These are phyloP conservation scores for Penicillium lividum DNA, from an alignment of 495 filamentous ascomycete species.

Conservation along the genomic window DNA sequence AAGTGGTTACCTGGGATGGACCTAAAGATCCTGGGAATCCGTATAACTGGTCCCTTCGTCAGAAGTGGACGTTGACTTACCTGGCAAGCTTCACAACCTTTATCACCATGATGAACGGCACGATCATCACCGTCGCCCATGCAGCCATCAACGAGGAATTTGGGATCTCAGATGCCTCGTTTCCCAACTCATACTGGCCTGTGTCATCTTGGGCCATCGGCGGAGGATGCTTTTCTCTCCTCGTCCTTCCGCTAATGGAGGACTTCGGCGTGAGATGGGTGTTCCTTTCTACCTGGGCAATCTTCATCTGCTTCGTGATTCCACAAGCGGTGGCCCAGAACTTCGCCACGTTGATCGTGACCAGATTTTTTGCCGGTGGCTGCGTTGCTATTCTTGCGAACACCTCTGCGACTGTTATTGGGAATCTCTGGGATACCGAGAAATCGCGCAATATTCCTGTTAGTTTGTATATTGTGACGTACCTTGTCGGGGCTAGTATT, in stretches of 20 bases:
- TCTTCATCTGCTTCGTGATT: constrained; percentile 48
- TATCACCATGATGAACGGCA: constrained; percentile 45
- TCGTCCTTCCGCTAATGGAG: constrained; percentile 55
- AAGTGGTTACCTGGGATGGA: constrained; percentile 50
- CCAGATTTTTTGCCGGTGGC: constrained; percentile 50
- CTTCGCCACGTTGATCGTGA: constrained; percentile 51
- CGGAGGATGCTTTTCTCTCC: constrained; percentile 45
- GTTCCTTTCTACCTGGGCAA: constrained; percentile 45
- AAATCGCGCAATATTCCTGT: constrained; percentile 44
- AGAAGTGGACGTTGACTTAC: constrained; percentile 38
- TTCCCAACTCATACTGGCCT: constrained; percentile 56
- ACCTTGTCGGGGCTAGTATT: constrained; percentile 44
- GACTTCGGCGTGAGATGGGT: constrained; percentile 49
- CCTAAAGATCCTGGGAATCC: constrained; percentile 57
- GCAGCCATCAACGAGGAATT: constrained; percentile 41
- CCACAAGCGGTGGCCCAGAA: constrained; percentile 51
- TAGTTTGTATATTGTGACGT: constrained; percentile 44
- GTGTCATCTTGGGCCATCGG: constrained; percentile 53
- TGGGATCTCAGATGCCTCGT: constrained; percentile 44
- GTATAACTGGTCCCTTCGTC: constrained; percentile 58
- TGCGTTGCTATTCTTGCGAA: constrained; percentile 48
- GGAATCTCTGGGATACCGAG: constrained; percentile 49
- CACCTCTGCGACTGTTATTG: constrained; percentile 46
- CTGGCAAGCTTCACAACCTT: constrained; percentile 32
- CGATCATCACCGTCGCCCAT: constrained; percentile 46